Evolutionary conservation across 2,329 filamentous ascomycete species (phyloP).

Genomic region (Orbilia javanica): DNA sequence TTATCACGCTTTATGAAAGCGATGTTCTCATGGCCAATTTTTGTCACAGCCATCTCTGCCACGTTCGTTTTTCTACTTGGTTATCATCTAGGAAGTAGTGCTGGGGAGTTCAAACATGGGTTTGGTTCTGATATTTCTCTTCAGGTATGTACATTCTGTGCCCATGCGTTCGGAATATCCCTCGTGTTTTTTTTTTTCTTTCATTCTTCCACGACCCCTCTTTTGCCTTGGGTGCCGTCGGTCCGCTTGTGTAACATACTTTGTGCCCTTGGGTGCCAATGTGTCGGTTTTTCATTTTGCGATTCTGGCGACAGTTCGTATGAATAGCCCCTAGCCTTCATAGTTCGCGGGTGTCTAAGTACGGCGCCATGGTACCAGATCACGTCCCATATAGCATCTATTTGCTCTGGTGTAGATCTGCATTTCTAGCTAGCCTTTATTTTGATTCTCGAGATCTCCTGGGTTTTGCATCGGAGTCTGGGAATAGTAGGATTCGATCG

Average conservation of each 20-base stretch:
- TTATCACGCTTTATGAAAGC: not conserved
- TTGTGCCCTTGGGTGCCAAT: not conserved
- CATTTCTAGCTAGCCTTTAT: not conserved
- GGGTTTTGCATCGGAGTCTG: not conserved
- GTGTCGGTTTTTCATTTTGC: too few relatives aligned
- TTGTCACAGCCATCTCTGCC: not conserved
- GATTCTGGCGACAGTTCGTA: too few relatives aligned
- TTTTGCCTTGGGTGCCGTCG: not conserved
- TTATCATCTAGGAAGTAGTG: conserved; percentile 17
- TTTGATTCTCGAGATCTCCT: not conserved
- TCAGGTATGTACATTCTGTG: not conserved
- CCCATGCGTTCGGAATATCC: not conserved
- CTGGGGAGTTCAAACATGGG: not conserved
- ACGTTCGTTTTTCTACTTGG: conserved; percentile 1
- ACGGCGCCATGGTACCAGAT: too few relatives aligned
- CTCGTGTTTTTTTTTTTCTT: too few relatives aligned
- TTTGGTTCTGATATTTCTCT: not conserved
- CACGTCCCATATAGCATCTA: not conserved
- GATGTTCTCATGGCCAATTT: not conserved
- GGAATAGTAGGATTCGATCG: not conserved
- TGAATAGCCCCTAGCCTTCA: too few relatives aligned
- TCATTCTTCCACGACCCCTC: not conserved
- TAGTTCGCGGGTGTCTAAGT: too few relatives aligned
- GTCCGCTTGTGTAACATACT: not conserved
- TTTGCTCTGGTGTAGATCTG: not conserved